Conservation (phyloP, 495 filamentous ascomycete genomes). For the Talaromyces thailandensis region DNA sequence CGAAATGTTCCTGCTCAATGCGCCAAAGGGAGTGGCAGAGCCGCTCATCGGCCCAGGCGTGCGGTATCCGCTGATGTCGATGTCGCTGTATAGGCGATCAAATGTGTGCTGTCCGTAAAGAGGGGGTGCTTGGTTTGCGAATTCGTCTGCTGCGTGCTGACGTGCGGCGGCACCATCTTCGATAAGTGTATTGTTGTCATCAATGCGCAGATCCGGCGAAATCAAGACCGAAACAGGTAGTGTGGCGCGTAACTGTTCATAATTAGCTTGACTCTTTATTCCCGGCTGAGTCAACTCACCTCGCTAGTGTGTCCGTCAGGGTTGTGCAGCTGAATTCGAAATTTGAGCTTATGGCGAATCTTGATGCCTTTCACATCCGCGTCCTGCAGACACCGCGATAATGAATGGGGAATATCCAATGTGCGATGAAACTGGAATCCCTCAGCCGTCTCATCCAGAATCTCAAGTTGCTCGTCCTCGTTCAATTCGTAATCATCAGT, state of each 20-base stretch:
- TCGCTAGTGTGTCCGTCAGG: conserved; percentile 91
- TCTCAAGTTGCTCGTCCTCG: conserved; percentile 50
- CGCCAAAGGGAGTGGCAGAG: conserved; percentile 64
- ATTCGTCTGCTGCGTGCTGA: conserved; percentile 24
- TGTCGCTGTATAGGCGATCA: conserved; percentile 80
- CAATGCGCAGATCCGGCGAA: conserved; percentile 79
- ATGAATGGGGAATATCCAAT: conserved; percentile 64
- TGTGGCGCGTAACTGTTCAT: conserved; percentile 61
- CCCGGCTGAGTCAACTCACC: conserved; percentile 28
- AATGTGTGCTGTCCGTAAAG: conserved; percentile 79
- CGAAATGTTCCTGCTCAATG: conserved; percentile 68
- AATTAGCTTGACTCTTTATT: conserved; percentile 3
- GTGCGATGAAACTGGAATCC: conserved; percentile 63
- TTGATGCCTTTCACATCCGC: conserved; percentile 77
- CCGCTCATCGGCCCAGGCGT: conserved; percentile 66
- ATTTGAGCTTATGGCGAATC: conserved; percentile 75
- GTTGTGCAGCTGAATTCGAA: conserved; percentile 81
- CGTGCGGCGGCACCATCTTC: conserved; percentile 37
- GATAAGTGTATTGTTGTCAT: conserved; percentile 66
- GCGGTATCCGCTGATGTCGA: conserved; percentile 66
- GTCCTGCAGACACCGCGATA: conserved; percentile 77
- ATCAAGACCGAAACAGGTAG: conserved; percentile 87
- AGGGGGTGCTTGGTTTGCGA: conserved; percentile 62
- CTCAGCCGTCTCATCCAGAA: conserved; percentile 68
- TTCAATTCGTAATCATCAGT: conserved; percentile 53